Base-by-base conservation (phyloP, 2,329 filamentous ascomycete species). In the Ophiostoma novo-ulmi region DNA sequence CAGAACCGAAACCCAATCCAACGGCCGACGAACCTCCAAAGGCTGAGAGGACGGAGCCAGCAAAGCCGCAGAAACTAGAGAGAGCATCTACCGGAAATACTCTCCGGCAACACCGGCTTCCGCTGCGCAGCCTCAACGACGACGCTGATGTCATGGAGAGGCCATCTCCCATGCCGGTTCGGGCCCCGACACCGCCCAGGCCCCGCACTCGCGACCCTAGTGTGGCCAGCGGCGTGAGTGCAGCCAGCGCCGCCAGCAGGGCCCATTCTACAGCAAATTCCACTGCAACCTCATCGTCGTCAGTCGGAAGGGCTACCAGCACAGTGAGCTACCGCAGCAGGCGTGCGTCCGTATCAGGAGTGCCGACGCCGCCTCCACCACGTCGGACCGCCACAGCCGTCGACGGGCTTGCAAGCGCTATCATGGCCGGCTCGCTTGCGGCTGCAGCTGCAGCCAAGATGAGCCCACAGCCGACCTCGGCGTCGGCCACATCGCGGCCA, bases 381-480 rank as follows among this genome's bases (percentile, higher is more conserved):
- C 70, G 70, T 6, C 67, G 70, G 7, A 20, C 61, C 6, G 63
- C 70, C 13, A 52, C 67, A 5, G 85, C 85, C 0, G 82, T 91
- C 11, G 85, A 89, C 71, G 88, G 88, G 0, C 85, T 94, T 8
- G 88, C 90, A 14, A 87, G 87, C 75, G 91, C 91, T 73, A 92
- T 94, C 71, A 85, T 94, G 75, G 91, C 91, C 1, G 88, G 90
- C 1, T 91, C 89, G 35, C 82, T 94, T 0, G 91, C 91, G 5
- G 87, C 90, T 0, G 84, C 88, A 5, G 31, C 31, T 5, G 38
- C 64, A 1, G 39, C 65, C 22, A 58, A 58, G n/a, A 58, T 58
- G 52, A 58, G 52, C n/a, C 52, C 52, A 4, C 52, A 58, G n/a
- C 64, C 38, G 1, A 39, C 63, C 80, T 39, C 79, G 13, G 70